A percentile compares a stretch with the other conserved stretches of the same genome.
phyloP scores from a whole-genome alignment of 2,329 filamentous ascomycete species.

The Zasmidium cellare region DNA sequence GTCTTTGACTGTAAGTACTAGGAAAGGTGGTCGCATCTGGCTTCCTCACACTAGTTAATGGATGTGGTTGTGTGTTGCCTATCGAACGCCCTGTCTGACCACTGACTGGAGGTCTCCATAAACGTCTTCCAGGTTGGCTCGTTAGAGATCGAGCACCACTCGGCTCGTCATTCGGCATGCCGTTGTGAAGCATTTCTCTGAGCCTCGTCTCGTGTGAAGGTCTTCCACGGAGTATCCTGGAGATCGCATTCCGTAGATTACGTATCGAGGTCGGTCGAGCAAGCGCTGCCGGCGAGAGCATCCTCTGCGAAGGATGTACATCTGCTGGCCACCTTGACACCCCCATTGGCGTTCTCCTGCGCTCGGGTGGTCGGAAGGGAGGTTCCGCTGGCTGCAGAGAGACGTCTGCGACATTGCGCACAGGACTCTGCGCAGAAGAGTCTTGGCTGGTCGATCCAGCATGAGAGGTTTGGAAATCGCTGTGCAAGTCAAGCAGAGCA shows the following conservation, averaged over 20 bases:
- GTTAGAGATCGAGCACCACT: neutral
- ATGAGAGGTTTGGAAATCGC: neutral
- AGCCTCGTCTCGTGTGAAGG: neutral
- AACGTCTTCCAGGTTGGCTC: neutral
- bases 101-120: slow-evolving; percentile 35
- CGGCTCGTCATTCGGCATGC: neutral
- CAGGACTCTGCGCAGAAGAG: neutral
- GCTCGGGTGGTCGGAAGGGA: slow-evolving; percentile 24
- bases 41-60: neutral
- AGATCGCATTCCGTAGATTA: neutral
- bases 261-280: neutral
- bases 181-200: neutral
- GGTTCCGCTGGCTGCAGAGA: slow-evolving; percentile 16
- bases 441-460: neutral
- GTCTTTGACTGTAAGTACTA: neutral
- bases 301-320: neutral
- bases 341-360: slow-evolving; percentile 29
- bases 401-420: slow-evolving; percentile 1
- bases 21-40: neutral
- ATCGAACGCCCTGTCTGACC: slow-evolving; percentile 21
- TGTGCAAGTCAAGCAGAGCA: slow-evolving; percentile 7
- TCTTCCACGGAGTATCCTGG: slow-evolving; percentile 1
- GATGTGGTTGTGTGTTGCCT: neutral
- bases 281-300: neutral
- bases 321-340: slow-evolving; percentile 31